Evolutionary conservation across 2,329 filamentous ascomycete species (phyloP).

Genomic region (Neopestalotiopsis rosae): DNA sequence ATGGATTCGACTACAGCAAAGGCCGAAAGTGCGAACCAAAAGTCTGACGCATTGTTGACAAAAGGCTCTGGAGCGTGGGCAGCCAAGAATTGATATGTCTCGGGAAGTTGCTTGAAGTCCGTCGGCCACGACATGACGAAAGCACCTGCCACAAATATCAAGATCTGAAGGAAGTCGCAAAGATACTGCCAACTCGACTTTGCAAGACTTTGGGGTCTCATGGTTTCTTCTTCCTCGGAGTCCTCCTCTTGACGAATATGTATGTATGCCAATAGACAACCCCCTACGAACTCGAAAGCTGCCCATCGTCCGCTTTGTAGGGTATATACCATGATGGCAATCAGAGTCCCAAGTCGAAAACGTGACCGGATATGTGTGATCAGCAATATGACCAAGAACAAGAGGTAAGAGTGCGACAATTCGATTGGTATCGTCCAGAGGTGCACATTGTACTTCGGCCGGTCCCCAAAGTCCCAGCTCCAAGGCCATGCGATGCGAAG

Average conservation of each 20-base stretch:
- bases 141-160: background rate
- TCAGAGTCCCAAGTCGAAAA: conserved; percentile 36
- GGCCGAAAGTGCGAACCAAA: conserved; percentile 43
- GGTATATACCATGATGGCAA: conserved; percentile 43
- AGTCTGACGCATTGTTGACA: conserved; percentile 38
- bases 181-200: background rate
- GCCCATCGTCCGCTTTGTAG: conserved; percentile 46
- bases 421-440: conserved; percentile 57
- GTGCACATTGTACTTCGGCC: conserved; percentile 45
- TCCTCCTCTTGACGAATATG: conserved; percentile 43
- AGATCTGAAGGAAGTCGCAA: conserved; percentile 26
- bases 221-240: conserved; percentile 36
- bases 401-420: conserved; percentile 49
- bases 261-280: conserved; percentile 42
- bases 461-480: conserved; percentile 20
- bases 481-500: conserved; percentile 31
- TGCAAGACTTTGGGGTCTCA: background rate
- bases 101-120: background rate
- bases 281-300: conserved; percentile 50
- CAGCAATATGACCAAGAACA: conserved; percentile 45
- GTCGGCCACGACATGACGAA: conserved; percentile 7
- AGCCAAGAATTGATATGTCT: conserved; percentile 29
- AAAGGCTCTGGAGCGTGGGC: conserved; percentile 40
- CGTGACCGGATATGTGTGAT: conserved; percentile 39
- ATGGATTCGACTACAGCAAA: conserved; percentile 43